A percentile compares a stretch with the other conserved stretches of the same genome.
These are phyloP conservation scores for Apiospora pterosperma DNA, from an alignment of 2,329 filamentous ascomycete genomes.

Conservation along the genomic window DNA sequence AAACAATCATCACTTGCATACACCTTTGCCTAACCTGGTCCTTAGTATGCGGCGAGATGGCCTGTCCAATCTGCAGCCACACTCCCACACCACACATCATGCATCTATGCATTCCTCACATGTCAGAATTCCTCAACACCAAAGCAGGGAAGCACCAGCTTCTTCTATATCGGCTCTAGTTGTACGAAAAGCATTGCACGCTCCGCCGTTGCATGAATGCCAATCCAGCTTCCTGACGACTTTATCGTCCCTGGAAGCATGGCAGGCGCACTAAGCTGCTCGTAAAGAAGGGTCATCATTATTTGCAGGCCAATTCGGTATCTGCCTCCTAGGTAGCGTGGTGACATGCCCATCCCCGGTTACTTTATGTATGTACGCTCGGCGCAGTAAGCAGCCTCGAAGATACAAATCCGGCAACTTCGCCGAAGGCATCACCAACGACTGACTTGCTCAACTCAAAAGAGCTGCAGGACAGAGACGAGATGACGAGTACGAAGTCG, in stretches of 20 bases:
- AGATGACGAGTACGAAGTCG: background rate
- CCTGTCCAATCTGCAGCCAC: slow-evolving; percentile 1
- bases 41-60: background rate
- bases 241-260: background rate
- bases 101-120: background rate
- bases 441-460: no score
- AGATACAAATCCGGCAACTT: no score
- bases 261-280: background rate
- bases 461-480: no score
- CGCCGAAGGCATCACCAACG: no score
- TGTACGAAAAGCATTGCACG: no score
- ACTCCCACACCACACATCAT: background rate
- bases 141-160: background rate
- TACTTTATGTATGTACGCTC: no score
- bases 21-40: background rate
- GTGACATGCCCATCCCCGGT: no score
- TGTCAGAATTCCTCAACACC: background rate
- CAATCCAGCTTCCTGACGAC: background rate
- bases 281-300: background rate
- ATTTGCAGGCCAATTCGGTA: background rate
- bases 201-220: background rate
- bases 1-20: background rate
- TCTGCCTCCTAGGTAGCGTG: no score
- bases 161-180: no score
- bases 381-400: no score